These are phyloP conservation scores for Fusarium sp. DNA, from an alignment of 2,329 filamentous ascomycete genomes.

Conservation along the genomic window DNA sequence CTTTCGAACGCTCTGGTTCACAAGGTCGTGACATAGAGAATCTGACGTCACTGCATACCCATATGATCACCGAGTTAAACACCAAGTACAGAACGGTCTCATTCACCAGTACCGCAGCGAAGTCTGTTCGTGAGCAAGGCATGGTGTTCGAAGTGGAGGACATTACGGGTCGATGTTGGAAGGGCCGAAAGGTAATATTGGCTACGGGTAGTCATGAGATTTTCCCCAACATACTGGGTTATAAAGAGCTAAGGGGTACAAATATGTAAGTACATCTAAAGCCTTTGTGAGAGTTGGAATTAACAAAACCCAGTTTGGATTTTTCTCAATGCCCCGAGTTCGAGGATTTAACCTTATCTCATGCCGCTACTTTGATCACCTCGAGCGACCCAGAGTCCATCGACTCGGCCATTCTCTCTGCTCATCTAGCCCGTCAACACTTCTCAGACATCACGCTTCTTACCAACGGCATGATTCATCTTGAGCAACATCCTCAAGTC, in stretches of 20 bases:
- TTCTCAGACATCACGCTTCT: neutral
- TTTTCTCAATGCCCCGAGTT: neutral
- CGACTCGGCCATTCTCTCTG: neutral
- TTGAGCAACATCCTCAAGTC: neutral
- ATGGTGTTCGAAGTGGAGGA: conserved; percentile 3
- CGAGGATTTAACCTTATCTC: too few relatives aligned
- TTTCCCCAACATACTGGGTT: neutral
- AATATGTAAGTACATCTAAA: neutral
- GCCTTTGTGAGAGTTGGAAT: fast-evolving
- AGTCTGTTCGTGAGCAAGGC: neutral
- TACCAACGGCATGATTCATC: neutral
- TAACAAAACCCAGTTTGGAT: neutral
- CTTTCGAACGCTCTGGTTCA: fast-evolving
- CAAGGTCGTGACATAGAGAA: fast-evolving
- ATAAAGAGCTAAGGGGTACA: neutral
- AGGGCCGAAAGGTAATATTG: conserved; percentile 4
- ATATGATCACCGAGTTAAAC: neutral
- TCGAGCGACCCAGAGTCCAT: neutral
- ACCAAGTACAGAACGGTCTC: neutral
- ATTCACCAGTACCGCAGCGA: neutral
- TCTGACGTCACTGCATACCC: fast-evolving
- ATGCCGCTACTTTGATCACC: neutral
- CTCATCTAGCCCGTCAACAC: neutral
- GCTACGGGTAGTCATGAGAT: neutral
- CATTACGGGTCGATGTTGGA: neutral